Evolutionary conservation across 2,329 filamentous ascomycete species (phyloP), one percentile per base, ranked within the genome.

Genomic region (Biscogniauxia marginata): DNA sequence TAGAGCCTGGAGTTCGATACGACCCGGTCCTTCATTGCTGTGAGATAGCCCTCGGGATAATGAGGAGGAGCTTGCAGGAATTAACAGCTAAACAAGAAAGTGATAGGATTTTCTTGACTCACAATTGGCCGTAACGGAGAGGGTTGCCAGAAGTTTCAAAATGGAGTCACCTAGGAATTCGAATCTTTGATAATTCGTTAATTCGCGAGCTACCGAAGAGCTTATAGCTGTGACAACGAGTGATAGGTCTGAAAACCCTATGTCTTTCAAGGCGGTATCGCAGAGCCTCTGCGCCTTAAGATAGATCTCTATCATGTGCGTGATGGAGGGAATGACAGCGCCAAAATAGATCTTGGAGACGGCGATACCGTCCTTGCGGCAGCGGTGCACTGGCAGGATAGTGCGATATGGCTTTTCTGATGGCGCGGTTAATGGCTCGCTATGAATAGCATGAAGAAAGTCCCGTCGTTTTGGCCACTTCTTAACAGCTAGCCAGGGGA

Each of bases 81-180:
- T 68, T 51, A 67, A 58, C 43, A 59, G 6, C 30, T 11, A 39
- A 24, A 11, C 4, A 7, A 44, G n/a, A 43, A 25, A 45, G 23
- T 16, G 7, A 24, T 11, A 45, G 39, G 9, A 13, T 16, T 45
- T 24, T 3, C 30, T 19, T 13, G 21, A 52, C 80, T 71, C 68
- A 84, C 83, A 68, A 20, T 78, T 71, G 0, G 79, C 78, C 18
- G 77, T 75, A 3, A 93, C 78, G 54, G 91, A 87, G 1, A 91
- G 70, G 0, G 86, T 84, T 0, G 88, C 80, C 48, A 84, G 84
- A 55, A 88, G 83, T 66, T 98, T 98, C 39, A 98, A 78, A 1
- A 96, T 78, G 0, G 85, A 86, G 66, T 98, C 93, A 0, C 95
- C 95, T 0, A 97, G 75, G 63, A 96, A 96, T 69, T 98, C 95